These are phyloP conservation scores for Epichloe sp. DNA, from an alignment of 2,329 filamentous ascomycete species.

Conservation along the genomic window DNA sequence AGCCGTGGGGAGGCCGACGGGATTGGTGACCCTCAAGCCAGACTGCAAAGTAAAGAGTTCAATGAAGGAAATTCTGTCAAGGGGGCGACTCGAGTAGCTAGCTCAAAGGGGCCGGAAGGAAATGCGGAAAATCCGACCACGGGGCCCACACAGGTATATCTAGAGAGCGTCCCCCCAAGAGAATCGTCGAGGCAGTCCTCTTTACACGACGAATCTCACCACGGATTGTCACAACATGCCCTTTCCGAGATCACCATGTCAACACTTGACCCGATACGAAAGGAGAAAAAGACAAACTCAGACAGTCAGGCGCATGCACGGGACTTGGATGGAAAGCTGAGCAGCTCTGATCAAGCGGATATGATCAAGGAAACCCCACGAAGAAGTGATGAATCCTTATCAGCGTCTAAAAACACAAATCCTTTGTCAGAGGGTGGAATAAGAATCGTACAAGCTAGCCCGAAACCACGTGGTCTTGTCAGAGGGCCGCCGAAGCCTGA, in stretches of 20 bases:
- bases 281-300: neutral
- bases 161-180: slow-evolving; percentile 10
- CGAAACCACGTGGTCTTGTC: neutral
- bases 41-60: neutral
- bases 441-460: slow-evolving; percentile 1
- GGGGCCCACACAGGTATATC: slow-evolving; percentile 2
- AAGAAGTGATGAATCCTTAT: neutral
- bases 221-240: neutral
- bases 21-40: neutral
- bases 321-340: neutral
- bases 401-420: neutral
- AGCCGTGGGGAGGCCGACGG: neutral
- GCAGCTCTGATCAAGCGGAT: neutral
- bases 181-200: slow-evolving; percentile 8
- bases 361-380: neutral
- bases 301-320: neutral
- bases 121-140: neutral
- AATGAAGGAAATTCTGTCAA: neutral
- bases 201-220: neutral
- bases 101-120: neutral
- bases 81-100: neutral
- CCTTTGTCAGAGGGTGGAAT: neutral
- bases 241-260: neutral
- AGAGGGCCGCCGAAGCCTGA: neutral
- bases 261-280: neutral